Evolutionary conservation across 2,329 filamentous ascomycete species (phyloP).

Genomic region (Zalaria sp.): DNA sequence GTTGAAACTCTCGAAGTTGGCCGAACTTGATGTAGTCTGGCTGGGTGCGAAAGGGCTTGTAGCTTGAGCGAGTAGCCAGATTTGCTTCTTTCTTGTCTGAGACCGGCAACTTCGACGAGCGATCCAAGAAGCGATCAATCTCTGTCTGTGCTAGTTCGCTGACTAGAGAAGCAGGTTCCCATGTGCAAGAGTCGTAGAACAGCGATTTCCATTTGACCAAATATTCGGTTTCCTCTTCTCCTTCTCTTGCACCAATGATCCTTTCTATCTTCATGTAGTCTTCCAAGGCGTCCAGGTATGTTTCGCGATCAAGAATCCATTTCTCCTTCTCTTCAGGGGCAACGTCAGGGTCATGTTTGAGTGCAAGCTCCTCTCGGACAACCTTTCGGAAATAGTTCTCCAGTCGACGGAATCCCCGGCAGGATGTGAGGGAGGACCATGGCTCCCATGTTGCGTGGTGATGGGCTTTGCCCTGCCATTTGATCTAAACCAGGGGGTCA

Average conservation of each 20-base stretch:
- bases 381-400: slow-evolving; percentile 90
- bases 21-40: slow-evolving; percentile 76
- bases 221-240: slow-evolving; percentile 66
- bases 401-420: slow-evolving; percentile 72
- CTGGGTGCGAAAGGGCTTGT: slow-evolving; percentile 64
- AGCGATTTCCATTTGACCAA: slow-evolving; percentile 82
- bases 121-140: slow-evolving; percentile 82
- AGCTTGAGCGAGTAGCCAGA: slow-evolving; percentile 54
- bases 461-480: slow-evolving; percentile 94
- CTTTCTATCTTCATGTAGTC: slow-evolving; percentile 90
- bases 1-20: slow-evolving; percentile 80
- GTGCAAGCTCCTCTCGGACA: slow-evolving; percentile 64
- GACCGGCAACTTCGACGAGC: slow-evolving; percentile 63
- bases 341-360: slow-evolving; percentile 59
- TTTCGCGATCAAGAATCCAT: slow-evolving; percentile 88
- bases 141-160: slow-evolving; percentile 69
- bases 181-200: slow-evolving; percentile 87
- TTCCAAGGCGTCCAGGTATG: slow-evolving; percentile 72
- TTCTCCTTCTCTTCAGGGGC: slow-evolving; percentile 80
- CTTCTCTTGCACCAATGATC: slow-evolving; percentile 70
- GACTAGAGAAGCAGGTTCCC: slow-evolving; percentile 68
- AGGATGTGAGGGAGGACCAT: slow-evolving; percentile 57
- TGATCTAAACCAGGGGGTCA: slow-evolving; percentile 47
- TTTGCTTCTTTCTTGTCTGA: slow-evolving; percentile 71
- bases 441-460: slow-evolving; percentile 94